phyloP scores from a whole-genome alignment of 495 filamentous ascomycete genomes.

The Hyaloscypha bicolor region DNA sequence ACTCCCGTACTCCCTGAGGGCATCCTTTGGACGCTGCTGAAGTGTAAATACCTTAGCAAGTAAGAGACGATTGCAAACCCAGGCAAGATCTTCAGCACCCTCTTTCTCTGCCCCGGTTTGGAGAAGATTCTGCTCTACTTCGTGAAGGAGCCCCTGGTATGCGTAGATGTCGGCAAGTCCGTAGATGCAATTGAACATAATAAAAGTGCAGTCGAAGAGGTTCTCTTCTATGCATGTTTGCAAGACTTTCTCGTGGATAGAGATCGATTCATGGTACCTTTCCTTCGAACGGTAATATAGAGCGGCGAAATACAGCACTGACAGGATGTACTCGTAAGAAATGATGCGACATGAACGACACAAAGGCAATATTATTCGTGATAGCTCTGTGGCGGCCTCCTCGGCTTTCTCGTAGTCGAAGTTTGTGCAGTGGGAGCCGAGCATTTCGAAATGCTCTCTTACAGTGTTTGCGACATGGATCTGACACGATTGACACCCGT shows the following conservation, averaged over 20 bases:
- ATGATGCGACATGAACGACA: neutral
- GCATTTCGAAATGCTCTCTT: conserved; percentile 6
- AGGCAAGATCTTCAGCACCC: neutral
- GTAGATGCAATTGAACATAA: neutral
- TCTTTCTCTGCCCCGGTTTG: neutral
- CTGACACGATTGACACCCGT: conserved; percentile 9
- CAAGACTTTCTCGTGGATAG: conserved; percentile 3
- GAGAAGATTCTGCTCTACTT: conserved; percentile 6
- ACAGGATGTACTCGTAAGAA: conserved; percentile 2
- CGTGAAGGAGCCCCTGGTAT: neutral
- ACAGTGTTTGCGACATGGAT: conserved; percentile 3
- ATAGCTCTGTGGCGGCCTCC: conserved; percentile 4
- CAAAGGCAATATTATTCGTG: neutral
- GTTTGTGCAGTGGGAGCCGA: neutral
- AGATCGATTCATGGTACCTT: conserved; percentile 3
- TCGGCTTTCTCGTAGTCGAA: conserved; percentile 5
- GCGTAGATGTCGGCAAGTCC: neutral
- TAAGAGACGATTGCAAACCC: neutral
- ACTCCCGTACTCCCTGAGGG: neutral
- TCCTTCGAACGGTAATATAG: neutral
- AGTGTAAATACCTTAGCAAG: neutral
- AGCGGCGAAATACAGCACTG: conserved; percentile 1
- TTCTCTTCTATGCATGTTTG: conserved; percentile 4
- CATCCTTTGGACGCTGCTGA: conserved; percentile 1
- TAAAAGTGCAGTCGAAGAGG: neutral